Percentiles rank a stretch among this genome's conserved stretches.
Evolutionary conservation across 352 stramenopile species (phyloP).

Genomic region (Thalassiosira exigua): DNA sequence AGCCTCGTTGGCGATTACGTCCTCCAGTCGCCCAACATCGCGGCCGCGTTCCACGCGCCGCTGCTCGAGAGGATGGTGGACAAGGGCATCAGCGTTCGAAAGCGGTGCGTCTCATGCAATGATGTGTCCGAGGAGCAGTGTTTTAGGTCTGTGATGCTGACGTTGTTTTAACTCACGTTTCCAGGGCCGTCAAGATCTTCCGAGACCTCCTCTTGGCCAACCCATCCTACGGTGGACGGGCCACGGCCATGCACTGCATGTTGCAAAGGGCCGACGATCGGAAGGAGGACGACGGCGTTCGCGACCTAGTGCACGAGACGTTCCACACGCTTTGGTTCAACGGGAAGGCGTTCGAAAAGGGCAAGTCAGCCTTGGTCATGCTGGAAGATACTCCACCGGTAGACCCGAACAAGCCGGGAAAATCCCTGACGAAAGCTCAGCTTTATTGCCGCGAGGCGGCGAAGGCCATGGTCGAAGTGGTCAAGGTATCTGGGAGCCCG

Average conservation of each 20-base stretch:
- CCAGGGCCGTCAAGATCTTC: conserved; percentile 78
- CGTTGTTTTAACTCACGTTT: neutral
- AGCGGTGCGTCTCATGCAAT: conserved; percentile 57
- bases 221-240: conserved; percentile 69
- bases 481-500: conserved; percentile 67
- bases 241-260: conserved; percentile 66
- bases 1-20: conserved; percentile 85
- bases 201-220: conserved; percentile 75
- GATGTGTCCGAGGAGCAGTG: no score
- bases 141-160: no score
- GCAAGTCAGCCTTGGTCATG: conserved; percentile 25
- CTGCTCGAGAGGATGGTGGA: conserved; percentile 82
- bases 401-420: conserved; percentile 9
- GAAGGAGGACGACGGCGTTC: conserved; percentile 85
- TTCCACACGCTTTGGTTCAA: conserved; percentile 86
- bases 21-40: conserved; percentile 74
- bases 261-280: conserved; percentile 73
- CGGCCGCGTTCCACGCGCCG: conserved; percentile 76
- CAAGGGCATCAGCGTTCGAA: conserved; percentile 80
- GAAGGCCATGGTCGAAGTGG: conserved; percentile 84
- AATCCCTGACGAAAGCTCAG: conserved; percentile 46
- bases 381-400: neutral
- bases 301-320: conserved; percentile 85
- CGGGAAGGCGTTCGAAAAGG: conserved; percentile 48
- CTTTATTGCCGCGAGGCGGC: conserved; percentile 60